Conservation (phyloP, 176 grass and related monocot species). For the Alopecurus myosuroides region DNA sequence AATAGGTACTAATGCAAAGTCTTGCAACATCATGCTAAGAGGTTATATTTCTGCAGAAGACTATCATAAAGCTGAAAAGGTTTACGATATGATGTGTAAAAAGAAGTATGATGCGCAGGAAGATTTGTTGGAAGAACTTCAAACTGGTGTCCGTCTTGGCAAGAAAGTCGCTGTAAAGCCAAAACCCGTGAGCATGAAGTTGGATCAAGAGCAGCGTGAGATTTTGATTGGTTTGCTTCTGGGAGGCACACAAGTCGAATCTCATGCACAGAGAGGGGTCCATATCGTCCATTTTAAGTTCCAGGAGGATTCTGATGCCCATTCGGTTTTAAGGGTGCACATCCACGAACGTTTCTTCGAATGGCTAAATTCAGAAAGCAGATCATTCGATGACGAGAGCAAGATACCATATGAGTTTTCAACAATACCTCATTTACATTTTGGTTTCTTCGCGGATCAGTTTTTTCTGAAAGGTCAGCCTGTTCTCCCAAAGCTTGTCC, state of each 20-base stretch:
- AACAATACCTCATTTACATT: slow-evolving; percentile 72
- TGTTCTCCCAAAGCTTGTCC: slow-evolving; percentile 73
- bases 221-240: slow-evolving; percentile 94
- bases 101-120: slow-evolving; percentile 74
- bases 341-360: slow-evolving; percentile 90
- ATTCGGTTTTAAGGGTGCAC: slow-evolving; percentile 66
- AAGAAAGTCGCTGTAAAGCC: slow-evolving; percentile 58
- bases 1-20: slow-evolving; percentile 79
- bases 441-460: slow-evolving; percentile 82
- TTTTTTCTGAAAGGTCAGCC: slow-evolving; percentile 62
- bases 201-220: slow-evolving; percentile 83
- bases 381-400: slow-evolving; percentile 47
- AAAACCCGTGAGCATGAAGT: slow-evolving; percentile 68
- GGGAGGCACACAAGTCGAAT: slow-evolving; percentile 70
- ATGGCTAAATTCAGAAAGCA: slow-evolving; percentile 62
- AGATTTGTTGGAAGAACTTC: slow-evolving; percentile 67
- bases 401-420: slow-evolving; percentile 67
- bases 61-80: slow-evolving; percentile 73
- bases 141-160: slow-evolving; percentile 48
- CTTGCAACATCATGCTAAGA: slow-evolving; percentile 77
- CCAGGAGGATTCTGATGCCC: slow-evolving; percentile 51
- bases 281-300: slow-evolving; percentile 71
- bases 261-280: slow-evolving; percentile 48
- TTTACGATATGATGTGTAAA: slow-evolving; percentile 79
- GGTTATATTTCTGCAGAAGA: slow-evolving; percentile 68